Evolutionary conservation across 305 asterid genomes (phyloP).

Genomic region (Fraxinus ornus): DNA sequence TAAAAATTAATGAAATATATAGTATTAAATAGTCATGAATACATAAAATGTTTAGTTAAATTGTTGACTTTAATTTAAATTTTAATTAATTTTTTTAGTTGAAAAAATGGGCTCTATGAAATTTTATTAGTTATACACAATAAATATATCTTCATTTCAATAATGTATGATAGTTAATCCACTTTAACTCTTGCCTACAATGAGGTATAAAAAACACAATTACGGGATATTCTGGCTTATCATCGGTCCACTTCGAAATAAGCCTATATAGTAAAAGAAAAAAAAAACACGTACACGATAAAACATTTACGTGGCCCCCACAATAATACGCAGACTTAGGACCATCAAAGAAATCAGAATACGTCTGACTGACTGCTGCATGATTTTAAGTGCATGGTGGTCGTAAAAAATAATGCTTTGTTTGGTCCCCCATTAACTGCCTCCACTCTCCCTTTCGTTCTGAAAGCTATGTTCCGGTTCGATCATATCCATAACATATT

Average conservation of each 20-base stretch:
- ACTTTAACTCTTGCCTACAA: not conserved
- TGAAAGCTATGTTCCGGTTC: too few relatives aligned
- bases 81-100: not conserved
- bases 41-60: too few relatives aligned
- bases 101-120: not conserved
- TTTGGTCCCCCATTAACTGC: not conserved
- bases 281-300: too few relatives aligned
- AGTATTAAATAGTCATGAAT: too few relatives aligned
- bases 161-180: not conserved
- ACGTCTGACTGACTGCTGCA: not conserved
- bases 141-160: too few relatives aligned
- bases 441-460: not conserved
- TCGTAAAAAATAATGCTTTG: not conserved
- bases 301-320: not conserved
- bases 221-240: not conserved
- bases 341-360: not conserved
- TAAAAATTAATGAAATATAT: too few relatives aligned
- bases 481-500: too few relatives aligned
- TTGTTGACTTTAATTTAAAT: too few relatives aligned
- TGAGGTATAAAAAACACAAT: not conserved
- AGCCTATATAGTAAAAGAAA: too few relatives aligned
- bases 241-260: not conserved
- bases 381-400: not conserved
- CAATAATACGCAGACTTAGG: not conserved
- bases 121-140: not conserved